These are phyloP conservation scores for Exobasidium cylindrosporum DNA, from an alignment of 1,284 basidiomycete genomes.

Conservation along the genomic window DNA sequence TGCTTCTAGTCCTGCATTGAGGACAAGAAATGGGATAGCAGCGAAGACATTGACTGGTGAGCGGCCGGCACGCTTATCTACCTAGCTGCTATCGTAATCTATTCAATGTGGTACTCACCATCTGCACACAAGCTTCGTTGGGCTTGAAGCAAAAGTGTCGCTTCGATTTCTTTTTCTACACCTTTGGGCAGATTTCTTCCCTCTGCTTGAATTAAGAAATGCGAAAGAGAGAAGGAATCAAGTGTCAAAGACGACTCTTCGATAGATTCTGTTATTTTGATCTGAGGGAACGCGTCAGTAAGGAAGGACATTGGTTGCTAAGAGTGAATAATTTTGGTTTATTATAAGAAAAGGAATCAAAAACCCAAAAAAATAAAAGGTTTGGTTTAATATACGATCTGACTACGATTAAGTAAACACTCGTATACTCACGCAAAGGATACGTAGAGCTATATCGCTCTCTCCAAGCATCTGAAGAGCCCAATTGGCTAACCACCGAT, in stretches of 20 bases:
- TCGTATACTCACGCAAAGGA: neutral
- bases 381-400: neutral
- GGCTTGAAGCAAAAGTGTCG: neutral
- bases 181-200: neutral
- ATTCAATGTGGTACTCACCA: neutral
- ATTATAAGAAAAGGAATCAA: neutral
- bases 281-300: neutral
- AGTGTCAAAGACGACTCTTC: neutral
- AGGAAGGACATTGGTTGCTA: neutral
- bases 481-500: slow-evolving; percentile 96
- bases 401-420: neutral
- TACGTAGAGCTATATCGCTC: neutral
- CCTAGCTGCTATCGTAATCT: too few relatives aligned
- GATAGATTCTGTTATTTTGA: neutral
- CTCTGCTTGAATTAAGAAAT: neutral
- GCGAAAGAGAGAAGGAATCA: neutral
- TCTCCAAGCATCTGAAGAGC: slow-evolving; percentile 81
- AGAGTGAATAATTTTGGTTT: too few relatives aligned
- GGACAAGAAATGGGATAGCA: neutral
- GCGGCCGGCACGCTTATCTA: too few relatives aligned
- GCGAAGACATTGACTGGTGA: neutral
- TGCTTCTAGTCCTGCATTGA: neutral
- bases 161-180: neutral
- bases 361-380: neutral
- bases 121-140: neutral